phyloP scores from a whole-genome alignment of 139 green algal genomes.

The Gonium pectorale region DNA sequence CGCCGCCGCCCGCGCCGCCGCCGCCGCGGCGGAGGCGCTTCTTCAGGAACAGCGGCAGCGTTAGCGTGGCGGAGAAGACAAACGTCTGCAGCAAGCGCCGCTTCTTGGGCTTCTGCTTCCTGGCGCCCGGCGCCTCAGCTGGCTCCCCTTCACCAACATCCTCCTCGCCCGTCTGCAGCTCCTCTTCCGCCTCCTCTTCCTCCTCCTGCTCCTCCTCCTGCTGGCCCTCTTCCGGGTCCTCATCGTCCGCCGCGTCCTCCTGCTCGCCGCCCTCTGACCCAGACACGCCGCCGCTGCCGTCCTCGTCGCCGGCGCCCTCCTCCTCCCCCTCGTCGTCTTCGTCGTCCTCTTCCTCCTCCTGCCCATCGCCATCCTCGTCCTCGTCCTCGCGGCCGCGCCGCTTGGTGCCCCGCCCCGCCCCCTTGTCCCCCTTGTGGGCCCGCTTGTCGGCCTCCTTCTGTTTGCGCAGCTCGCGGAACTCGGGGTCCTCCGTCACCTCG shows the following conservation, averaged over 20 bases:
- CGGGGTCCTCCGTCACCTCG: constrained; percentile 43
- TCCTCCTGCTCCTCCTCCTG: neutral
- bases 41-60: constrained; percentile 84
- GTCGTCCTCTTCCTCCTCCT: constrained; percentile 21
- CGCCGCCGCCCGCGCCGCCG: constrained; percentile 72
- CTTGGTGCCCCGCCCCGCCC: constrained; percentile 15
- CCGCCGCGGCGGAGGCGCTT: constrained; percentile 75
- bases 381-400: neutral
- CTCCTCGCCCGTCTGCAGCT: neutral
- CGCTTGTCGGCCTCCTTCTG: constrained; percentile 35
- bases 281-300: neutral
- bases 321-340: constrained; percentile 6
- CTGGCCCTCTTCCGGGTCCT: neutral
- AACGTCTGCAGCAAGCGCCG: constrained; percentile 86
- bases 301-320: neutral
- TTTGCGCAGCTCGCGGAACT: constrained; percentile 40
- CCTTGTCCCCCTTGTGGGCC: constrained; percentile 31
- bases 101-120: neutral
- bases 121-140: neutral
- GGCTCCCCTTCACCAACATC: neutral
- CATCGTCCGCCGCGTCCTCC: neutral
- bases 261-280: neutral
- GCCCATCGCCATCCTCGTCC: constrained; percentile 10
- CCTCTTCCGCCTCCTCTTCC: neutral
- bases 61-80: constrained; percentile 97